Base-by-base conservation (phyloP, 129 eudicot species). In the Kitagawia praeruptora region DNA sequence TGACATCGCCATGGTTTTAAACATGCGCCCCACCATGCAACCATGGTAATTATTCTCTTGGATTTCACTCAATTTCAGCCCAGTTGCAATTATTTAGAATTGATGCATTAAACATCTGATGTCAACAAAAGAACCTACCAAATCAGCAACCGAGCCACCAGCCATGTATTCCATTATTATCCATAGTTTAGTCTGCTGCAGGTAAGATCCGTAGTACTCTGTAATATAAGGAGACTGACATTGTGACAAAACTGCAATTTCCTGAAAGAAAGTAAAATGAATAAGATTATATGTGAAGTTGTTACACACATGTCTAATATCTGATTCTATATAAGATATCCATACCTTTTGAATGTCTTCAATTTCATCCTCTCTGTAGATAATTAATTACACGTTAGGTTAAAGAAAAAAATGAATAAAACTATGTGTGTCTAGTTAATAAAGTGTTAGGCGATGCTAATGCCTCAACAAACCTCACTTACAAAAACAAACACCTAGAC, bases 141-240 rank as follows among this genome's bases (percentile, higher is more conserved):
- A 83, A 85, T 93, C 98, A 78, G 98, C 97, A 83, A 93, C 97
- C 45, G 98, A 93, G 80, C 98, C 98, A 78, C 98, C 98, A 81
- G 97, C 98, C 98, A 93, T 93, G 87, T 91, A 93, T 80, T 93
- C 98, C 98, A 93, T 93, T 77, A 93, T 89, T 80, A 93, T 93
- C 97, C 95, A 93, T 51, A 93, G 85, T 86, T 93, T 93, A 77
- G 98, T 88, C 88, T 93, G 89, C 81, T 88, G 89, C 81, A 93
- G 89, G 82, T 85, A 89, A 23, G 98, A 93, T 72, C 97, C 94
- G 11, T 93, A 93, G 77, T 93, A 93, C 87, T 93, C 98, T 15
- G 97, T 93, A 73, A 93, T 93, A 91, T 91, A 91, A 48, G 87
- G 89, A 77, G 97, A 93, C 48, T 97, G 93, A 78, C 98, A 93